Conservation (phyloP, 495 filamentous ascomycete species). For the Hypoxylon intermedium region DNA sequence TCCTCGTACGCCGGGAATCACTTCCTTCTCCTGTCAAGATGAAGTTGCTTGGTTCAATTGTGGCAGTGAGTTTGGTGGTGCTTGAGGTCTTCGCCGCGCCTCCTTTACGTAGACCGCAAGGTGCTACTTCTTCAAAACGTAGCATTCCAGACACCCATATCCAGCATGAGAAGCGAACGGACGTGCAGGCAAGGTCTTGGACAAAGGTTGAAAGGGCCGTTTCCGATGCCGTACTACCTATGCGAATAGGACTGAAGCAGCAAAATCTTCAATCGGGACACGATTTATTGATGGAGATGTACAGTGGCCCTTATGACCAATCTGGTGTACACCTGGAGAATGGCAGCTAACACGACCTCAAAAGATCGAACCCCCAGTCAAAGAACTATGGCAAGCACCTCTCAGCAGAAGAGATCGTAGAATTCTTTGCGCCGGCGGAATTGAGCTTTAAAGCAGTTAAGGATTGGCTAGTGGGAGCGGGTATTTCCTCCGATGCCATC, state of each 20-base stretch:
- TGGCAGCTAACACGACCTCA: slow-evolving; percentile 88
- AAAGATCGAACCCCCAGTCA: slow-evolving; percentile 75
- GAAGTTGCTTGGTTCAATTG: slow-evolving; percentile 27
- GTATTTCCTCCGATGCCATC: slow-evolving; percentile 58
- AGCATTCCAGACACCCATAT: slow-evolving; percentile 35
- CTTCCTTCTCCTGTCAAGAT: slow-evolving; percentile 15
- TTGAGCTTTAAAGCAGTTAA: slow-evolving; percentile 54
- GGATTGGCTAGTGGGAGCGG: slow-evolving; percentile 57
- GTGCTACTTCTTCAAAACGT: slow-evolving; percentile 15
- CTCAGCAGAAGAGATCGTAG: slow-evolving; percentile 55
- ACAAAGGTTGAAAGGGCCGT: slow-evolving; percentile 38
- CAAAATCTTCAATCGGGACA: slow-evolving; percentile 38
- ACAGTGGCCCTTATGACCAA: slow-evolving; percentile 2
- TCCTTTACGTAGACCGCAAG: slow-evolving; percentile 11
- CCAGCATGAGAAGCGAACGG: slow-evolving; percentile 49
- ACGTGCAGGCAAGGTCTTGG: slow-evolving; percentile 56
- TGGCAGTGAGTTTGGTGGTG: slow-evolving; percentile 19
- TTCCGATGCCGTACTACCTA: slow-evolving; percentile 35
- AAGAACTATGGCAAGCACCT: slow-evolving; percentile 61
- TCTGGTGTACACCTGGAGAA: slow-evolving; percentile 53
- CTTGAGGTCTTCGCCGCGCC: slow-evolving; percentile 25
- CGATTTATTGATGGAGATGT: slow-evolving; percentile 47
- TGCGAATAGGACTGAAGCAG: slow-evolving; percentile 40
- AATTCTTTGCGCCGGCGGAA: slow-evolving; percentile 57
- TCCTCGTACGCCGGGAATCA: not conserved